Base-by-base conservation (phyloP, 1,284 basidiomycete genomes). In the Ceratobasidium sp. region DNA sequence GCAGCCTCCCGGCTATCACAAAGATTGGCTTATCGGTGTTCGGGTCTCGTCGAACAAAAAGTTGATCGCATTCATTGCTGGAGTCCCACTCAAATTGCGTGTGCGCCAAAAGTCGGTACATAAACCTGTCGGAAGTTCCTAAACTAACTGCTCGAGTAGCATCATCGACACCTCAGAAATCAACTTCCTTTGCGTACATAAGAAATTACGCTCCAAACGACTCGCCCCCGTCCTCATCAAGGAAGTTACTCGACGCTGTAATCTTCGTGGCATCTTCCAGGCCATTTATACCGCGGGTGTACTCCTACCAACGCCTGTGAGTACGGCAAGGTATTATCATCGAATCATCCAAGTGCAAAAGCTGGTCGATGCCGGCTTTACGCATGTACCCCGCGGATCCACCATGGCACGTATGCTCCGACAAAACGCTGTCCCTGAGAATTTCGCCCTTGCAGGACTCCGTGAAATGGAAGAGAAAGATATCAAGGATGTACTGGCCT, bases 41-140 rank as follows among this genome's bases (percentile, higher is more conserved):
- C 88, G 96, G 19, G 95, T 98, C 5, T 84, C 85, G 29, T 88
- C 91, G 23, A 93, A 89, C 74, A 87, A 90, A 79, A 98, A 96
- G 78, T 84, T 99, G 0, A 92, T 99, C n/a, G 97, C 91, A 0
- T 99, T 99, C 78, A 98, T 99, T 74, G 90, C 93, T n/a, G 97
- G 93, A 47, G 88, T 99, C 52, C 95, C 95, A 5, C 82, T 97
- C 71, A 86, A 84, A 9, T 78, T 97, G 11, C 87, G 89, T 25
- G 88, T 95, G 8, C 87, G 94, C 54, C 79, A 83, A 71, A 87
- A 88, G 95, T 95, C 74, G 77, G 88, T 79, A 7, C 14, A 36
- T 41, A 21, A 30, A n/a, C 14, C 21, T 36, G 9, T n/a, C 4
- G n/a, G 14, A 2, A 19, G 16, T 13, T 42, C 13, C 46, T 21